Base-by-base conservation (phyloP, 2,329 filamentous ascomycete species). In the Emmonsiellopsis sp. region DNA sequence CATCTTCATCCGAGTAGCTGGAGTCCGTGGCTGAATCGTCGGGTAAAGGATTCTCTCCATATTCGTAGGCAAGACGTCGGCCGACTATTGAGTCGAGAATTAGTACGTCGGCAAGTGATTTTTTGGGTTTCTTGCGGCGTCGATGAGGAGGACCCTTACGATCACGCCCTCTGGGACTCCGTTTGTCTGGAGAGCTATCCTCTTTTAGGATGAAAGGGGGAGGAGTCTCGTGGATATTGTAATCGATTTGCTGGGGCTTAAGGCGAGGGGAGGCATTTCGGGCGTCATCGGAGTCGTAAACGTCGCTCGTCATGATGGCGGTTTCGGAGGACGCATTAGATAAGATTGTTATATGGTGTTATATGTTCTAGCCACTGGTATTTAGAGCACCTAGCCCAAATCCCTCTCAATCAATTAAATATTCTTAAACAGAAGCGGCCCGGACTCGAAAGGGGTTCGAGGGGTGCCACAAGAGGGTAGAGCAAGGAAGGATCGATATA, bases 41-140 rank as follows among this genome's bases (percentile, higher is more conserved):
- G 17, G 45, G 52, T 44, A 44, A 40, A 27, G 55, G 52, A 11
- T 37, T 46, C 21, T 55, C 32, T 13, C 42, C 45, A 34, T 44
- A 40, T 34, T 56, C 53, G 65, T 58, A 71, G 71, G 84, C 83
- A 63, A 88, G 79, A 49, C 89, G 82, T 59, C 75, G 75, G 63
- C 82, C 82, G 63, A 75, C 80, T 73, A 91, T 77, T 66, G 77
- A 75, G 54, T 74, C 71, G 57, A 92, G 77, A 67, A 92, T 76
- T 58, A 88, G 82, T 60, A 76, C 80, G 77, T 87, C 83, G 61
- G 79, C 81, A 64, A 80, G 79, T 56, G 65, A 65, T 51, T 62
- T 58, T 58, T 61, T 63, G 55, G 62, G 56, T 55, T 58, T 59
- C 56, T 59, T 55, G 42, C 54, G 27, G 17, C 53, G 63, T 27